A percentile compares a stretch with the other conserved stretches of the same genome.
These are phyloP conservation scores for Globisporangium viniferum DNA, from an alignment of 352 stramenopile species.

Conservation along the genomic window DNA sequence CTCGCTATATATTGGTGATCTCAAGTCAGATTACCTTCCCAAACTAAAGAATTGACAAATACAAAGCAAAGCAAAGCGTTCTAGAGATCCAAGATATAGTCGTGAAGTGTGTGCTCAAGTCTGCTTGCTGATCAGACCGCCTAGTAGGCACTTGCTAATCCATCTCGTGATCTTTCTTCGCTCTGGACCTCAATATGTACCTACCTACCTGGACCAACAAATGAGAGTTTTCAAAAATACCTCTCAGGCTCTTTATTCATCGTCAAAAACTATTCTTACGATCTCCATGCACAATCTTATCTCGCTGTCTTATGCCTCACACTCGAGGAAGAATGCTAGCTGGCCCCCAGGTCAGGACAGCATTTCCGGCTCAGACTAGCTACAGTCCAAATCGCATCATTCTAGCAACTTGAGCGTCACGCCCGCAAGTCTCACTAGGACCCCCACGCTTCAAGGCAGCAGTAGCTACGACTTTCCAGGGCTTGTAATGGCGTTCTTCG, in stretches of 20 bases:
- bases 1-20: conserved; percentile 2
- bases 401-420: background rate
- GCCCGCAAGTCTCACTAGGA: background rate
- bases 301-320: background rate
- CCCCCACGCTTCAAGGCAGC: background rate
- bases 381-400: background rate
- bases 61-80: background rate
- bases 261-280: background rate
- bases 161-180: too few species aligned
- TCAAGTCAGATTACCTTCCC: background rate
- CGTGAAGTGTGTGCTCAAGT: background rate
- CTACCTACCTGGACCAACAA: background rate
- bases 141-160: background rate
- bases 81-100: background rate
- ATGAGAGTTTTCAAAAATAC: background rate
- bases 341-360: background rate
- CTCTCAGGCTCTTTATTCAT: background rate
- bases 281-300: background rate
- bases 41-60: background rate
- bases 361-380: background rate
- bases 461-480: background rate
- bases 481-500: conserved; percentile 58
- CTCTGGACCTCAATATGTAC: background rate
- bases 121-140: background rate
- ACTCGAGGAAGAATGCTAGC: background rate